Base-by-base conservation (phyloP, 495 filamentous ascomycete species). In the Penicillium diatomitis region DNA sequence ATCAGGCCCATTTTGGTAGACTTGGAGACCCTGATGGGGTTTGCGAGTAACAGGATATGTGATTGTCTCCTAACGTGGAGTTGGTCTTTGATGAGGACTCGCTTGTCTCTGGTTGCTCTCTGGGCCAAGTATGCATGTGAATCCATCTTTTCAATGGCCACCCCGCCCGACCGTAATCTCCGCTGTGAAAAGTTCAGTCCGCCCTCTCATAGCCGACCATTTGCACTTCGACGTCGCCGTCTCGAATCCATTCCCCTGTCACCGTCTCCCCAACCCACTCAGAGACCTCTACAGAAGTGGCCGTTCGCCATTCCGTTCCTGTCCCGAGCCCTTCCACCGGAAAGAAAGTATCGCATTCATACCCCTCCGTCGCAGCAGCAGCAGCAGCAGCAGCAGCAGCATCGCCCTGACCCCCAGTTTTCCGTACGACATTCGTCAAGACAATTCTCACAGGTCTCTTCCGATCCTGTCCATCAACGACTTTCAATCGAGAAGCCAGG, bases 321-420 rank as follows among this genome's bases (percentile, higher is more conserved):
- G 9, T 9, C 11, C 51, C 47, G 38, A 70, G 49, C 37, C 52
- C 54, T 62, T 76, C 69, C 29, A 85, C 52, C 5, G 86, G 85
- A 61, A 96, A 96, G 51, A 85, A 85, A 0, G 85, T 86, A 81
- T 98, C 92, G 65, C 90, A 95, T 54, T 90, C 88, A 69, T 84
- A 95, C 44, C 81, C 48, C 32, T 37, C 37, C 55, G 63, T 56
- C 70, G 44, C 36, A 90, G 20, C 20, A 20, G 20, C 20, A 20
- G 20, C 36, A 90, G 20, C 20, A 20, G 20, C 20, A 20, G 20
- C 20, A 20, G 20, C 20, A 20, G 20, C 20, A 20, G 20, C 20
- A 20, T 20, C 20, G 20, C 70, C 49, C 77, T 71, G 55, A 41
- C 45, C 62, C 31, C 65, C 58, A 71, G 59, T 53, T 35, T 57